These are phyloP conservation scores for Fistulinella prunicolor DNA, from an alignment of 768 basidiomycete genomes.

Conservation along the genomic window DNA sequence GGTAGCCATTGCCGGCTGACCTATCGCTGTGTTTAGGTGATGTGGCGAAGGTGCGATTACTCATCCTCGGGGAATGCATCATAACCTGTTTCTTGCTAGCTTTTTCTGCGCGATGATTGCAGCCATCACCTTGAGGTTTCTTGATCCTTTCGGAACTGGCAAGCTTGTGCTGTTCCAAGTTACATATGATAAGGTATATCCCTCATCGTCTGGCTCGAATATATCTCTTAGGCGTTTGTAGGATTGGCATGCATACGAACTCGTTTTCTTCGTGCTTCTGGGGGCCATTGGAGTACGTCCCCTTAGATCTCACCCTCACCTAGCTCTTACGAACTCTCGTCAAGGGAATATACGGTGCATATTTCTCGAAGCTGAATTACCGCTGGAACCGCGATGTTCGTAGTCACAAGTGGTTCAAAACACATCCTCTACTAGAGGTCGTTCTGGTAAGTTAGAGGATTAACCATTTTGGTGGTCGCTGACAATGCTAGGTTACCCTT, in stretches of 20 bases:
- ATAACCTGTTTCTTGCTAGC: constrained; percentile 41
- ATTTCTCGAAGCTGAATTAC: constrained; percentile 88
- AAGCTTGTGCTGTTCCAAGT: constrained; percentile 93
- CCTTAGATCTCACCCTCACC: not conserved
- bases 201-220: not conserved
- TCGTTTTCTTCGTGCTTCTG: constrained; percentile 79
- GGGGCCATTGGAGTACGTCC: constrained; percentile 81
- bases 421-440: constrained; percentile 82
- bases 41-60: constrained; percentile 81
- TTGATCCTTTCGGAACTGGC: constrained; percentile 94
- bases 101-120: constrained; percentile 99
- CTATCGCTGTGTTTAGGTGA: constrained; percentile 47
- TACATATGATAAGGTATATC: constrained; percentile 73
- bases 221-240: constrained; percentile 29
- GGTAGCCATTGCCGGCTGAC: not conserved
- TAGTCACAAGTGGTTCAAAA: constrained; percentile 74
- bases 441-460: constrained; percentile 51
- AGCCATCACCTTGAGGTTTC: constrained; percentile 86
- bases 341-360: constrained; percentile 91
- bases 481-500: constrained; percentile 59
- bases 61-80: not conserved
- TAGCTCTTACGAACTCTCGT: constrained; percentile 7
- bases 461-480: constrained; percentile 7
- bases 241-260: constrained; percentile 93
- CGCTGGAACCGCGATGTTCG: constrained; percentile 85